Conservation (phyloP, 2,329 filamentous ascomycete genomes). For the Ceratocystis lukuohia region DNA sequence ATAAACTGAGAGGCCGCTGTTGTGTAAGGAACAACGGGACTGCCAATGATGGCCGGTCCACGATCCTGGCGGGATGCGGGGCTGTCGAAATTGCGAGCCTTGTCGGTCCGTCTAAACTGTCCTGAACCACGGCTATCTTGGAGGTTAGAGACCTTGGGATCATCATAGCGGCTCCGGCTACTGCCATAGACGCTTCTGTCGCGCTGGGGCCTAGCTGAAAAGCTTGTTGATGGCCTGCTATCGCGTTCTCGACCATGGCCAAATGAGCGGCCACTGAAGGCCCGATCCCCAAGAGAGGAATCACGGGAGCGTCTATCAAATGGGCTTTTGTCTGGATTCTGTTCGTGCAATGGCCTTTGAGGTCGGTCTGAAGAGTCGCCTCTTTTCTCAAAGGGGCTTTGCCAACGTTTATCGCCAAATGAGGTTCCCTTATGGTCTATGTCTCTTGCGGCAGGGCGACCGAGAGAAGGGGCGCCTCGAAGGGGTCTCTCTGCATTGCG, state of each 20-base stretch:
- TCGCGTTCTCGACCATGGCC: neutral
- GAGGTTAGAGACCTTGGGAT: neutral
- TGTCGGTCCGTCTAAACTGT: neutral
- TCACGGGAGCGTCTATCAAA: neutral
- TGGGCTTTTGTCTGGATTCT: neutral
- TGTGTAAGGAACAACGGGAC: slow-evolving; percentile 37
- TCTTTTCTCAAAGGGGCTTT: neutral
- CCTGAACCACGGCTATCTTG: neutral
- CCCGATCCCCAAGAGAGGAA: neutral
- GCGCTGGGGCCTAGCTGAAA: neutral
- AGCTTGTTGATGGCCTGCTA: neutral
- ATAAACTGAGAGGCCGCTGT: slow-evolving; percentile 85
- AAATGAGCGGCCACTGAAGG: neutral
- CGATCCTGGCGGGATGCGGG: neutral
- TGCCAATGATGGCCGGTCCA: slow-evolving; percentile 13
- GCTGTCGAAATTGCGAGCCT: neutral
- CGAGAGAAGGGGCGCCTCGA: neutral
- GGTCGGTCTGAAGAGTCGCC: neutral
- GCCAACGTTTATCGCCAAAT: neutral
- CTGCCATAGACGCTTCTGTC: neutral
- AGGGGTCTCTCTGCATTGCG: neutral
- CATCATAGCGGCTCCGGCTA: neutral
- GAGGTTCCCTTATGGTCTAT: too few species aligned
- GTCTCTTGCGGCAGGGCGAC: neutral
- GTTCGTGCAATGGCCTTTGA: neutral